These are phyloP conservation scores for Xerocomus nothofagi DNA, from an alignment of 1,284 basidiomycete species.

Conservation along the genomic window DNA sequence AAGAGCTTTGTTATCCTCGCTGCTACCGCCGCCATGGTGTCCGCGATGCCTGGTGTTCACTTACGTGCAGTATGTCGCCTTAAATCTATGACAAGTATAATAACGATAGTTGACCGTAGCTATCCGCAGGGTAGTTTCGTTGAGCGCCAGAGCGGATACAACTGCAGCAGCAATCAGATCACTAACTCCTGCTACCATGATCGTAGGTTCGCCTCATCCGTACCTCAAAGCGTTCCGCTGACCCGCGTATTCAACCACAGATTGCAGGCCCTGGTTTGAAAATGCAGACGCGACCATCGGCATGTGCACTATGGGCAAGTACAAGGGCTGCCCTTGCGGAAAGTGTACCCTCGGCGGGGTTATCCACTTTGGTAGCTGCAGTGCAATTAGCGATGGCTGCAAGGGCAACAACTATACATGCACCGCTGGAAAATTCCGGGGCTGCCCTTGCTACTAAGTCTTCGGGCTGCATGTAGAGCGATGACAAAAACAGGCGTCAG, in stretches of 20 bases:
- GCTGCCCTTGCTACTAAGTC: slow-evolving; percentile 1
- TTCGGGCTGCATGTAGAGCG: too few relatives aligned
- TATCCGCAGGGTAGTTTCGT: background rate
- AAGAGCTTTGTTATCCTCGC: slow-evolving; percentile 3
- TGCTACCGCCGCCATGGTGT: background rate
- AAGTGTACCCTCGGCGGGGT: slow-evolving; percentile 1
- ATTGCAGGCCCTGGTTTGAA: background rate
- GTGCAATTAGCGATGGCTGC: background rate
- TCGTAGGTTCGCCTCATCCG: background rate
- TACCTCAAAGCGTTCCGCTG: background rate
- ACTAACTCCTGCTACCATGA: slow-evolving; percentile 3
- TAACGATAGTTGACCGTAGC: background rate
- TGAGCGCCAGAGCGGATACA: background rate
- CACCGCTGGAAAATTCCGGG: slow-evolving; percentile 1
- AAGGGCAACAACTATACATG: background rate
- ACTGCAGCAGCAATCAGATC: too few relatives aligned
- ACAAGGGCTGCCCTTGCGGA: background rate
- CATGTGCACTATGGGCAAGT: background rate
- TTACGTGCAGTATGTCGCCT: slow-evolving; percentile 4
- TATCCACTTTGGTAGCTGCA: background rate
- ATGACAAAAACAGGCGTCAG: too few relatives aligned
- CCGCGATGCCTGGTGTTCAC: slow-evolving; percentile 4
- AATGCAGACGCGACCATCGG: background rate
- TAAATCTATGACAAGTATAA: background rate
- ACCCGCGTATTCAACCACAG: background rate